A percentile compares a stretch with the other conserved stretches of the same genome.
Conservation (phyloP, 305 asterid genomes). For the Solanum hybrid region DNA sequence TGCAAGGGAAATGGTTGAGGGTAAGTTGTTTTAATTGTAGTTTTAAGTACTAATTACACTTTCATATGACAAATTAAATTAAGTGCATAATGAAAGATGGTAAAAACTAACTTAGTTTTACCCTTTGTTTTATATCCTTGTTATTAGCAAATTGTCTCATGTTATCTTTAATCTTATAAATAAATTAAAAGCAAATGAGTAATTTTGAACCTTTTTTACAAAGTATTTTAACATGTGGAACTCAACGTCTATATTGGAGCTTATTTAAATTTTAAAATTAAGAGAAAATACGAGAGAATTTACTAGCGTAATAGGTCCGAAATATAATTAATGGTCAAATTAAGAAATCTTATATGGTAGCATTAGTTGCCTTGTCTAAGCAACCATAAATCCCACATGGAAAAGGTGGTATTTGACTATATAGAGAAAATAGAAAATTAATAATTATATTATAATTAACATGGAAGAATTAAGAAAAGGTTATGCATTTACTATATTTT, state of each 20-base stretch:
- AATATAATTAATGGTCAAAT: neutral
- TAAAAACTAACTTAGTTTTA: neutral
- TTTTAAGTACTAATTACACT: neutral
- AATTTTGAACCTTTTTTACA: neutral
- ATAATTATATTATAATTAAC: neutral
- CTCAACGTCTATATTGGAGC: neutral
- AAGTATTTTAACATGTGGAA: neutral
- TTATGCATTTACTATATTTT: neutral
- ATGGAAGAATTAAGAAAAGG: neutral
- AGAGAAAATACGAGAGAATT: neutral
- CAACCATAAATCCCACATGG: neutral
- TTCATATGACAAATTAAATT: neutral
- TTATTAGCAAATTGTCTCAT: neutral
- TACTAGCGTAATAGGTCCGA: neutral
- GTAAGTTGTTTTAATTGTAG: neutral
- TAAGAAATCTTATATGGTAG: neutral
- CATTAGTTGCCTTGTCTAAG: neutral
- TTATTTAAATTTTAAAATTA: neutral
- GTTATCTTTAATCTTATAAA: neutral
- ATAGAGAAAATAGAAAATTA: neutral
- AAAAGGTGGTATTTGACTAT: neutral
- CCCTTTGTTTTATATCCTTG: neutral
- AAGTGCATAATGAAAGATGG: neutral
- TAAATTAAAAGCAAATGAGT: neutral
- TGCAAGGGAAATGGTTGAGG: neutral